phyloP scores from a whole-genome alignment of 2,329 filamentous ascomycete species.

The Botrytis hyacinthi region DNA sequence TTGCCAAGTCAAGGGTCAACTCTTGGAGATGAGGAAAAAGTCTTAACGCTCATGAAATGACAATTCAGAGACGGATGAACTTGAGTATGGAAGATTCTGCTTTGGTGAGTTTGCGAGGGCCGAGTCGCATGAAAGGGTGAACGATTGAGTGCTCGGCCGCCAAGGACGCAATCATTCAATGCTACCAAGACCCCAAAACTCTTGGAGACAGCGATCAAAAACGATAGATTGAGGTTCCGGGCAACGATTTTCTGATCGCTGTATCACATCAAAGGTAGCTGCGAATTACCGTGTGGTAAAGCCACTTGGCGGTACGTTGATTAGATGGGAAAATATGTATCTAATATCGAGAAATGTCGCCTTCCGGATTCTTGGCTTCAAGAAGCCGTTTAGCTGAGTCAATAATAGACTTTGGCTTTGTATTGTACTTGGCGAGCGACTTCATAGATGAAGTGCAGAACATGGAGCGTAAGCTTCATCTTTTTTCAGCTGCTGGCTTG shows the following conservation, averaged over 20 bases:
- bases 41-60: background rate
- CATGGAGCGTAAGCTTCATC: background rate
- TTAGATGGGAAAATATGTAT: background rate
- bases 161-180: background rate
- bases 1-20: background rate
- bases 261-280: background rate
- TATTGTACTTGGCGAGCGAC: background rate
- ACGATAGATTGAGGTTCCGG: background rate
- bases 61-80: background rate
- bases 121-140: background rate
- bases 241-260: background rate
- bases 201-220: background rate
- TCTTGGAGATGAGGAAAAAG: background rate
- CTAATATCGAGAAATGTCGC: background rate
- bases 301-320: background rate
- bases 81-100: background rate
- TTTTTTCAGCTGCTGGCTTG: background rate
- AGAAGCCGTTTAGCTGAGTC: background rate
- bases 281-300: background rate
- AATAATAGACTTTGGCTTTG: background rate
- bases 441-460: too few species aligned
- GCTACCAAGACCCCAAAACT: background rate
- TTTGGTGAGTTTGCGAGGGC: background rate
- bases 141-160: background rate
- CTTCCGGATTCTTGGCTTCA: background rate